A percentile compares a stretch with the other conserved stretches of the same genome.
These are phyloP conservation scores for Apophysomyces variabilis DNA, from an alignment of 371 early-diverging fungal genomes.

Conservation along the genomic window DNA sequence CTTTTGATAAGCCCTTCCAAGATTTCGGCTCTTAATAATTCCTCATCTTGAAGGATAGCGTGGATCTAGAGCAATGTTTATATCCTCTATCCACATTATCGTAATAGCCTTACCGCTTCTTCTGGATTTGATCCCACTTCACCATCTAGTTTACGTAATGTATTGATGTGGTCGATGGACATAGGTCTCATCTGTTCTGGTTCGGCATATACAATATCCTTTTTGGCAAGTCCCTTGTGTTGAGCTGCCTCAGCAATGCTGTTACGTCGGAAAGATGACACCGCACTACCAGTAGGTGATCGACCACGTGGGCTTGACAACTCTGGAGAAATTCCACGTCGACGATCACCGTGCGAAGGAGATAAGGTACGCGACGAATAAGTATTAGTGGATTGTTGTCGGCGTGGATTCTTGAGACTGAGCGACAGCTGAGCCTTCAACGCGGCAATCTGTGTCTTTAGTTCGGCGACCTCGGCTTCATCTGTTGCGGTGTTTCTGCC, in stretches of 20 bases:
- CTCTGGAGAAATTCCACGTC: constrained; percentile 45
- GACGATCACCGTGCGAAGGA: constrained; percentile 34
- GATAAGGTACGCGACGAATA: constrained; percentile 42
- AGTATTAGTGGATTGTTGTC: constrained; percentile 43
- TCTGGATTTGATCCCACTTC: constrained; percentile 51
- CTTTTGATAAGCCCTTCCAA: constrained; percentile 86
- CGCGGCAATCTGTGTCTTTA: constrained; percentile 55
- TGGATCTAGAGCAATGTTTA: constrained; percentile 35
- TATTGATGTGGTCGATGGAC: constrained; percentile 43
- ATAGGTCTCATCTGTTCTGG: constrained; percentile 51
- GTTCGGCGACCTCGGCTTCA: constrained; percentile 46
- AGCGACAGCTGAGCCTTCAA: constrained; percentile 59
- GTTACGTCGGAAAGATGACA: constrained; percentile 36
- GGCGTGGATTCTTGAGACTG: constrained; percentile 42
- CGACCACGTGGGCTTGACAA: constrained; percentile 37
- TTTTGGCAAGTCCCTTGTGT: constrained; percentile 21
- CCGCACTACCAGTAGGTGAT: constrained; percentile 39
- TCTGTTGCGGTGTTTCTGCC: constrained; percentile 15
- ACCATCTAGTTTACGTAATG: constrained; percentile 30
- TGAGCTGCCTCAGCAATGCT: constrained; percentile 31
- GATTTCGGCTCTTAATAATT: constrained; percentile 83
- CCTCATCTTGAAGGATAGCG: constrained; percentile 64
- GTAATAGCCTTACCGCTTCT: constrained; percentile 43
- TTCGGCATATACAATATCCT: constrained; percentile 30
- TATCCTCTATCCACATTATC: background rate